Percentiles rank a stretch among this genome's conserved stretches.
phyloP scores from a whole-genome alignment of 306 rosid genomes.

The Luffa aegyptiaca region DNA sequence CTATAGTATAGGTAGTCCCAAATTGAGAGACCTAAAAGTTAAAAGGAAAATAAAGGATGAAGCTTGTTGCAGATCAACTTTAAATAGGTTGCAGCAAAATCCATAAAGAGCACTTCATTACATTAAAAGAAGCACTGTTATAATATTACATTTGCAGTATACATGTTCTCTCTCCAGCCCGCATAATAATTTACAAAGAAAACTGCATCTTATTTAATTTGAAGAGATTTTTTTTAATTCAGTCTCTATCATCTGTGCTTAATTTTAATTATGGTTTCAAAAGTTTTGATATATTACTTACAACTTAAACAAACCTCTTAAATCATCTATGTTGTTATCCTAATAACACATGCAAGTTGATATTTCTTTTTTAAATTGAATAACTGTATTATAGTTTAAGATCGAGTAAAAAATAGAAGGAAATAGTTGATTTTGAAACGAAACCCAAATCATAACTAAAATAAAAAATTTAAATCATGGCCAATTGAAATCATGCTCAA shows the following conservation, averaged over 20 bases:
- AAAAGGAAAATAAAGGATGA: background rate
- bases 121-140: conserved; percentile 6
- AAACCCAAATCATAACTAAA: no score
- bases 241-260: no score
- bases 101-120: background rate
- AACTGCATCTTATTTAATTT: background rate
- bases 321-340: no score
- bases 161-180: background rate
- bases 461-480: no score
- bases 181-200: background rate
- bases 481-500: background rate
- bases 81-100: background rate
- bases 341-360: no score
- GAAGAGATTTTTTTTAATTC: no score
- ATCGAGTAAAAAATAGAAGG: no score
- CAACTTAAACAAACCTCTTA: background rate
- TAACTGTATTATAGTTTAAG: no score
- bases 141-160: background rate
- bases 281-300: background rate
- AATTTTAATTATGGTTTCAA: no score
- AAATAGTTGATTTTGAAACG: no score
- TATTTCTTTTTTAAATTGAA: no score
- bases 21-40: background rate
- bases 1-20: background rate
- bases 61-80: background rate